These are phyloP conservation scores for Cystobasidium tubakii DNA, from an alignment of 768 basidiomycete species.

Conservation along the genomic window DNA sequence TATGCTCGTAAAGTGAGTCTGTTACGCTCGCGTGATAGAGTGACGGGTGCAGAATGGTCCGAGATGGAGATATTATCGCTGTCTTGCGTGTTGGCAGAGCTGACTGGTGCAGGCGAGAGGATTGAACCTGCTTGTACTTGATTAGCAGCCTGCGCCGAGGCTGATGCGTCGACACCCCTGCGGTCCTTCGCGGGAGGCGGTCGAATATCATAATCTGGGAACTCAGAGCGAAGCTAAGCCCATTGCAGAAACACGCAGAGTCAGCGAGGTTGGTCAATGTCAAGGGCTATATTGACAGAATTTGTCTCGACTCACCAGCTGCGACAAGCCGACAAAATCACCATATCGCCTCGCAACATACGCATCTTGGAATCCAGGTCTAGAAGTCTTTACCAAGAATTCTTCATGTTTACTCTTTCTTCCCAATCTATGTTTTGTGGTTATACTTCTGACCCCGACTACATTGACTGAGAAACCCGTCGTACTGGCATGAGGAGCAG, in stretches of 20 bases:
- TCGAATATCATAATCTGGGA: constrained; percentile 73
- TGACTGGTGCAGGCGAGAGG: not conserved
- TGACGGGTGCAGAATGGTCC: constrained; percentile 23
- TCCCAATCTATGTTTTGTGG: constrained; percentile 76
- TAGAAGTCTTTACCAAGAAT: constrained; percentile 84
- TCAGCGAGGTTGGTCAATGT: too few relatives aligned
- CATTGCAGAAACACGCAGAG: too few relatives aligned
- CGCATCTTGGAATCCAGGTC: constrained; percentile 65
- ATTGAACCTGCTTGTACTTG: constrained; percentile 14
- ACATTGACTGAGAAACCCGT: constrained; percentile 83
- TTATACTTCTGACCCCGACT: constrained; percentile 73
- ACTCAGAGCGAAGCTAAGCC: constrained; percentile 70
- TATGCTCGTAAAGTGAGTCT: constrained; percentile 87
- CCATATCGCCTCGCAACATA: constrained; percentile 90
- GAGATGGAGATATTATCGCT: constrained; percentile 33
- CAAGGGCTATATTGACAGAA: not conserved
- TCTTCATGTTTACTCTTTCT: constrained; percentile 92
- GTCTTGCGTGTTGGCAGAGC: constrained; percentile 9
- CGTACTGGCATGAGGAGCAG: constrained; percentile 47
- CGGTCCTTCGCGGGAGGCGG: constrained; percentile 84
- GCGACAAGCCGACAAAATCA: constrained; percentile 81
- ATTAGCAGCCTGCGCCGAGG: not conserved
- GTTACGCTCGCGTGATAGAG: constrained; percentile 77
- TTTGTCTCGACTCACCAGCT: constrained; percentile 59
- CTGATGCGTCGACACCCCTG: constrained; percentile 43